Evolutionary conservation across 176 grass and related monocot genomes (phyloP).

Genomic region (Avena insularis): DNA sequence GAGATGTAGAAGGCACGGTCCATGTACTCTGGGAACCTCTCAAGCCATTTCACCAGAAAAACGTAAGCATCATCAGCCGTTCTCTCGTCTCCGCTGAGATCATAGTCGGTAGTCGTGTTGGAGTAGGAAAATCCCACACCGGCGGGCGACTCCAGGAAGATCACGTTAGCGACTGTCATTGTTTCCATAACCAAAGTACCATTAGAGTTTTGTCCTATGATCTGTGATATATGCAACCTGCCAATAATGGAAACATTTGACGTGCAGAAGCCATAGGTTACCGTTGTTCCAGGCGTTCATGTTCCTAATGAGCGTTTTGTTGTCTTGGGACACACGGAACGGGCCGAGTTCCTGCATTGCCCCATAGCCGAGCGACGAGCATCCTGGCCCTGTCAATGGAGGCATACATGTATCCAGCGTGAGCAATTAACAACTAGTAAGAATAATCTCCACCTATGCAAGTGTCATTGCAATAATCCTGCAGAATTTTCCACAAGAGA

Average conservation of each 20-base stretch:
- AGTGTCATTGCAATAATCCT: not conserved
- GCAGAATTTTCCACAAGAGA: not conserved
- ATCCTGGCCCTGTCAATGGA: slow-evolving; percentile 36
- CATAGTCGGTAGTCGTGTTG: slow-evolving; percentile 43
- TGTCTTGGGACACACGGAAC: slow-evolving; percentile 50
- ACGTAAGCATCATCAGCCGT: slow-evolving; percentile 42
- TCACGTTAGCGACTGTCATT: slow-evolving; percentile 54
- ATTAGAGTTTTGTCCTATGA: not conserved
- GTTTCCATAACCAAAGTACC: not conserved
- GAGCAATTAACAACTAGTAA: not conserved
- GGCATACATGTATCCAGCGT: not conserved
- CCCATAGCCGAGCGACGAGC: no score
- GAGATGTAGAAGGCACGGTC: slow-evolving; percentile 51
- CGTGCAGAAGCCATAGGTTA: not conserved
- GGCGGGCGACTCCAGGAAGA: slow-evolving; percentile 60
- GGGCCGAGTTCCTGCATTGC: slow-evolving; percentile 46
- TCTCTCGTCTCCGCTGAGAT: slow-evolving; percentile 42
- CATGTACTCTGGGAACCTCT: slow-evolving; percentile 57
- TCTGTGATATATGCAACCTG: no score
- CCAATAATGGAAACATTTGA: no score
- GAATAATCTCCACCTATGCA: not conserved
- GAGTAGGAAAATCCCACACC: slow-evolving; percentile 67
- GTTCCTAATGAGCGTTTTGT: slow-evolving; percentile 44
- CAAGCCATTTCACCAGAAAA: slow-evolving; percentile 47
- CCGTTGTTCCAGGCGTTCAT: slow-evolving; percentile 39